These are phyloP conservation scores for Yarrowia phangngaensis DNA, from an alignment of 805 yeast species.

Conservation along the genomic window DNA sequence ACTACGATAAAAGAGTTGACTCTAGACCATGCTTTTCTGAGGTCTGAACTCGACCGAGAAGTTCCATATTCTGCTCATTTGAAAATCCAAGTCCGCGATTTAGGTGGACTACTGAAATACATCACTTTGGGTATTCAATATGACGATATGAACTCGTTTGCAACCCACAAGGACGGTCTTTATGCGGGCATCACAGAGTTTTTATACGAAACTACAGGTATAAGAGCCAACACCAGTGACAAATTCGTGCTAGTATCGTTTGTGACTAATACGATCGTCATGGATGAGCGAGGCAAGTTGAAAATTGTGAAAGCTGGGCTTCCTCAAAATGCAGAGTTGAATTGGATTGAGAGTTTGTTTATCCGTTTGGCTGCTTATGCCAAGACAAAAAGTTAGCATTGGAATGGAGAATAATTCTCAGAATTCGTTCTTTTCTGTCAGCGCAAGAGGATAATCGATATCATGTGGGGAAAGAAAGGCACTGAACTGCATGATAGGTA, in stretches of 20 bases:
- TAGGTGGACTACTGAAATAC: constrained; percentile 5
- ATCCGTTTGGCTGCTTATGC: constrained; percentile 4
- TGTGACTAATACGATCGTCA: constrained; percentile 3
- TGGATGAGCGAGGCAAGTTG: constrained; percentile 7
- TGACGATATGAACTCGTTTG: constrained; percentile 3
- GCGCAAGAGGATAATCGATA: too few relatives aligned
- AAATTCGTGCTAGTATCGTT: constrained; percentile 14
- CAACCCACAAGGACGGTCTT: not conserved
- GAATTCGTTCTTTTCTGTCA: too few relatives aligned
- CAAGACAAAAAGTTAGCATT: too few relatives aligned
- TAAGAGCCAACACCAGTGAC: constrained; percentile 1
- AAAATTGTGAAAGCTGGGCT: constrained; percentile 6
- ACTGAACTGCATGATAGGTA: too few relatives aligned
- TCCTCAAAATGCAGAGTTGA: not conserved
- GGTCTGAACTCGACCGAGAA: constrained; percentile 3
- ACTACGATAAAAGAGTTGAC: constrained; percentile 1
- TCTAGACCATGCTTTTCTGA: constrained; percentile 1
- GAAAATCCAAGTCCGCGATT: constrained; percentile 4
- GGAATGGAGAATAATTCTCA: too few relatives aligned
- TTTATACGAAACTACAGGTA: constrained; percentile 9
- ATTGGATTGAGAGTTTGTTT: constrained; percentile 12
- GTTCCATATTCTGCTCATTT: not conserved
- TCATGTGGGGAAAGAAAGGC: too few relatives aligned
- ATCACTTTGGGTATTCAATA: constrained; percentile 7
- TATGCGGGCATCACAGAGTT: constrained; percentile 14